Conservation (phyloP, 2,329 filamentous ascomycete species). For the Aspergillus persii region DNA sequence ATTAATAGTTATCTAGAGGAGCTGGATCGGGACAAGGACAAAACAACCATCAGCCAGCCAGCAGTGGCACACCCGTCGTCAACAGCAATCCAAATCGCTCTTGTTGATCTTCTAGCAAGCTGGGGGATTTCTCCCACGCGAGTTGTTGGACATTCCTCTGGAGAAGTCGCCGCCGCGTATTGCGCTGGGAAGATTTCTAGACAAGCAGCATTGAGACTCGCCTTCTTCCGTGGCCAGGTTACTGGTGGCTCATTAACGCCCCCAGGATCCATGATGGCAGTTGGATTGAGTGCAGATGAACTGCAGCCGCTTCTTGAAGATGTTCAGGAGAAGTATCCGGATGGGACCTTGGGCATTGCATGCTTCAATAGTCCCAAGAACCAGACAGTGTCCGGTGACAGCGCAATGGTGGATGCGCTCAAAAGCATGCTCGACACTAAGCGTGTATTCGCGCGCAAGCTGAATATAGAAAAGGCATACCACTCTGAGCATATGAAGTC, state of each 20-base stretch:
- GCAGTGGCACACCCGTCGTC: slow-evolving; percentile 27
- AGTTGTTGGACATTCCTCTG: slow-evolving; percentile 29
- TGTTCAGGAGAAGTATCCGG: background rate
- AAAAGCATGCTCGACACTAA: slow-evolving; percentile 15
- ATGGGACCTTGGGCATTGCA: slow-evolving; percentile 19
- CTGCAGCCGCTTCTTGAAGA: slow-evolving; percentile 5
- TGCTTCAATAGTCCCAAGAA: slow-evolving; percentile 33
- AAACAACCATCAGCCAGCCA: slow-evolving; percentile 16
- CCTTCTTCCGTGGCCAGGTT: slow-evolving; percentile 25
- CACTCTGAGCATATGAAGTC: slow-evolving; percentile 35
- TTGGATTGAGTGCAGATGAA: slow-evolving; percentile 19
- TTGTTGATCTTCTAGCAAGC: slow-evolving; percentile 23
- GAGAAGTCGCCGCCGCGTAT: slow-evolving; percentile 33
- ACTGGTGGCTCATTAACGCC: background rate
- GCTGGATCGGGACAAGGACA: slow-evolving; percentile 6
- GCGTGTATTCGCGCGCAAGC: slow-evolving; percentile 23
- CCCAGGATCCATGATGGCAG: slow-evolving; percentile 31
- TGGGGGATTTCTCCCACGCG: slow-evolving; percentile 18
- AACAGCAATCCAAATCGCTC: slow-evolving; percentile 28
- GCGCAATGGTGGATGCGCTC: slow-evolving; percentile 17
- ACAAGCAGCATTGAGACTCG: slow-evolving; percentile 12
- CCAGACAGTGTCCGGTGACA: slow-evolving; percentile 34
- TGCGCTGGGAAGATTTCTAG: slow-evolving; percentile 13
- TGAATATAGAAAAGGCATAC: slow-evolving; percentile 31
- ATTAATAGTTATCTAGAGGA: slow-evolving; percentile 12